These are phyloP conservation scores for Trichosporon faecale DNA, from an alignment of 1,284 basidiomycete species.

Conservation along the genomic window DNA sequence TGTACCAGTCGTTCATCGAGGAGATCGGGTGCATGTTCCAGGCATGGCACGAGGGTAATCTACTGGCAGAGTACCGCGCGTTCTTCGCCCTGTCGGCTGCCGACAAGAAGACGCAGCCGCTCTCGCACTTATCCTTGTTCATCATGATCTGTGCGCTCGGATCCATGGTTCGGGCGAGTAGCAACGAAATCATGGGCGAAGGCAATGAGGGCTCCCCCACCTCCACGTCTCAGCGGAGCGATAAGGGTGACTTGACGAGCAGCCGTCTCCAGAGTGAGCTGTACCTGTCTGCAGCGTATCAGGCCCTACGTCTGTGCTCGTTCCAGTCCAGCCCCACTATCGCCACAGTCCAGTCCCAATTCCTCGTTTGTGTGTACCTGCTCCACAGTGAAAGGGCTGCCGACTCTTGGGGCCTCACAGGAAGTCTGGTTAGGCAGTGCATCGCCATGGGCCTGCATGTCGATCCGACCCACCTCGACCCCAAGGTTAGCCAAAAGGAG, in stretches of 20 bases:
- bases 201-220: background rate
- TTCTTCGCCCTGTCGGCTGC: constrained; percentile 43
- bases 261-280: constrained; percentile 51
- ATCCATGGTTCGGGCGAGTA: constrained; percentile 46
- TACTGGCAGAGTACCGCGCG: constrained; percentile 39
- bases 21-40: constrained; percentile 46
- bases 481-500: constrained; percentile 44
- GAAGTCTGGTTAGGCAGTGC: constrained; percentile 46
- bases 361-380: constrained; percentile 49
- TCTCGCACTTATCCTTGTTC: constrained; percentile 44
- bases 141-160: constrained; percentile 51
- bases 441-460: constrained; percentile 51
- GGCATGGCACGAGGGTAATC: constrained; percentile 46
- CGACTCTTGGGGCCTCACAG: constrained; percentile 48
- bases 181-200: constrained; percentile 45
- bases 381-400: constrained; percentile 48
- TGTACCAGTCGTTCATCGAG: constrained; percentile 41
- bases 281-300: constrained; percentile 51
- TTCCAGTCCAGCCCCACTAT: constrained; percentile 50
- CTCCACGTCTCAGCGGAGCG: background rate
- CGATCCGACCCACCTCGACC: constrained; percentile 46
- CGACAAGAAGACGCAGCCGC: constrained; percentile 45
- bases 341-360: constrained; percentile 44
- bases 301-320: constrained; percentile 50
- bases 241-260: constrained; percentile 40